These are phyloP conservation scores for Malania oleifera DNA, from an alignment of 164 flowering plant species.

Conservation along the genomic window DNA sequence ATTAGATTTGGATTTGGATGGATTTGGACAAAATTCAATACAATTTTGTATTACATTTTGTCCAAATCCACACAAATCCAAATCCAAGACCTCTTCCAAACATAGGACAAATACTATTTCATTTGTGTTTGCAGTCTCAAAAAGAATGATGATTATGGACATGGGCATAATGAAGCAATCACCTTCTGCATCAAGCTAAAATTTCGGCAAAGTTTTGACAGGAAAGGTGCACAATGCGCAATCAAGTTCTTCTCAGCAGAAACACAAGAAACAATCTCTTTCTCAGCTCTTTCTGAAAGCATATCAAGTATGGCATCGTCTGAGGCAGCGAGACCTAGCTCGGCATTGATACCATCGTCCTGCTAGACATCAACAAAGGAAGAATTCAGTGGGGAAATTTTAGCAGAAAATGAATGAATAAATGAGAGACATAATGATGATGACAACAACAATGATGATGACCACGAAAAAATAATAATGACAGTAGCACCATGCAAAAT, in stretches of 20 bases:
- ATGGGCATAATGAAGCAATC: constrained; percentile 7
- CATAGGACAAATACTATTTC: no score
- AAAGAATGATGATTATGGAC: neutral
- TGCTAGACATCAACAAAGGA: constrained; percentile 25
- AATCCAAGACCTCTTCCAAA: no score
- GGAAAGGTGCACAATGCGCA: constrained; percentile 71
- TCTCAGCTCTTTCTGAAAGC: constrained; percentile 78
- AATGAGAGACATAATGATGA: no score
- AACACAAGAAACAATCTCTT: constrained; percentile 72
- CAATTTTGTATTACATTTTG: no score
- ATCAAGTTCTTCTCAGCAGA: constrained; percentile 58
- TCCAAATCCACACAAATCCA: no score
- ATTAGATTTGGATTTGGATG: no score
- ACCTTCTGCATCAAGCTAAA: constrained; percentile 86
- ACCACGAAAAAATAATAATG: no score
- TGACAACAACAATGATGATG: no score
- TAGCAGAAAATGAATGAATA: no score
- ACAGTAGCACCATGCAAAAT: neutral
- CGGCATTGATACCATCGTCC: constrained; percentile 78
- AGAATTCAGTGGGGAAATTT: neutral
- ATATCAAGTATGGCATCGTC: constrained; percentile 82
- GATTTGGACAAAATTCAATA: no score
- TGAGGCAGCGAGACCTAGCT: constrained; percentile 85
- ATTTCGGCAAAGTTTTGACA: constrained; percentile 86
- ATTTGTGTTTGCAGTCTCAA: no score